phyloP scores from a whole-genome alignment of 163 green algal species.

The Trebouxia gelatinosa region DNA sequence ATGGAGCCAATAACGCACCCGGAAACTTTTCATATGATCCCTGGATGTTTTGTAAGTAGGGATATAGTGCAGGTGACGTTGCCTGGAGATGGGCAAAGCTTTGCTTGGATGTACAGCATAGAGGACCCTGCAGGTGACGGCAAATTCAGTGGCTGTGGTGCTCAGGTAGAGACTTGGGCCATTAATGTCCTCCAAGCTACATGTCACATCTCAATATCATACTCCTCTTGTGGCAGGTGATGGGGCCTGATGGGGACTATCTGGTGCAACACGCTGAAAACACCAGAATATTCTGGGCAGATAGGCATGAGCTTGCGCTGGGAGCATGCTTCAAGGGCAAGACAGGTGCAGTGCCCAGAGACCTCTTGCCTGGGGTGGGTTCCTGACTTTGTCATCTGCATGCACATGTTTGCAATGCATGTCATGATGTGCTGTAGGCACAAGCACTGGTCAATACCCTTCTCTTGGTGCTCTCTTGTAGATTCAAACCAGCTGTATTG shows the following conservation, averaged over 20 bases:
- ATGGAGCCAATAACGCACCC: background rate
- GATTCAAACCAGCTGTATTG: background rate
- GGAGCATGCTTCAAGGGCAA: conserved; percentile 61
- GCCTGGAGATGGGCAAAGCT: conserved; percentile 72
- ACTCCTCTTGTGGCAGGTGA: conserved; percentile 65
- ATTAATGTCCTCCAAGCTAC: too few relatives aligned
- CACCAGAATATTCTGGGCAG: conserved; percentile 79
- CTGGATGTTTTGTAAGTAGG: background rate
- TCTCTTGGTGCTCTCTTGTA: too few relatives aligned
- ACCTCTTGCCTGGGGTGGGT: conserved; percentile 18
- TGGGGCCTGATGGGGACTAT: conserved; percentile 91
- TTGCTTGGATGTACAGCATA: conserved; percentile 93
- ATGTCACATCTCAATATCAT: conserved; percentile 1
- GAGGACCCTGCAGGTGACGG: conserved; percentile 72
- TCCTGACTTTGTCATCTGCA: too few relatives aligned
- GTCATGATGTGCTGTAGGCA: too few relatives aligned
- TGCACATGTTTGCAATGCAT: too few relatives aligned
- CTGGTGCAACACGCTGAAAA: conserved; percentile 81
- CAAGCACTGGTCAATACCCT: too few relatives aligned
- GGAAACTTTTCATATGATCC: background rate
- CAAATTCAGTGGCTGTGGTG: conserved; percentile 47
- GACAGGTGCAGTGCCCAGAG: conserved; percentile 41
- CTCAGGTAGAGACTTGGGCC: conserved; percentile 56
- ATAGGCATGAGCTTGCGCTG: conserved; percentile 61
- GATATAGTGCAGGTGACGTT: conserved; percentile 60